Base-by-base conservation (phyloP, 1,284 basidiomycete species). In the Trichosporon sp. region DNA sequence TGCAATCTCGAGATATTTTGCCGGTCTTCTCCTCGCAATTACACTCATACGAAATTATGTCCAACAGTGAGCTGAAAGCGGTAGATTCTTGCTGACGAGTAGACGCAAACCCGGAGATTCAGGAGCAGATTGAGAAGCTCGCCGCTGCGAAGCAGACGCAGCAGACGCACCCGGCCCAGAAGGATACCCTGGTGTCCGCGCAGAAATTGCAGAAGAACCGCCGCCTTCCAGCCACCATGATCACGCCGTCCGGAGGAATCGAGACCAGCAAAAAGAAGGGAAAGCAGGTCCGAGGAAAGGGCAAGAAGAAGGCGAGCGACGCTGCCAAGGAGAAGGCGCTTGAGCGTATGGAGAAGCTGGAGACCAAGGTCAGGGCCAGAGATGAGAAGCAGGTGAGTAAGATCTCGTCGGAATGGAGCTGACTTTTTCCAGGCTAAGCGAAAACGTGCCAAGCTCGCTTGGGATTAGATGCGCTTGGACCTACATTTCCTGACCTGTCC, bases 161-260 rank as follows among this genome's bases (percentile, higher is more conserved):
- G 21, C 68, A 69, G 65, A 34, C 49, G 25, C 68, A 62, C 52
- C 68, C 60, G 8, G 65, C 65, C 9, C 65, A 69, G 59, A 40
- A 54, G 32, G 62, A 69, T 10, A 60, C 57, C 14, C 65, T 68
- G 13, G 70, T 66, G 9, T 66, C 70, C 23, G 72, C 77, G 1
- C 33, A 71, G 33, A 78, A 78, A 63, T 61, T 78, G 9, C 73
- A 75, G 44, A 76, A 76, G 60, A 77, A 78, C 68, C 63, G 71
- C 52, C 70, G 77, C 14, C 63, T 78, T 5, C 77, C 77, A 54
- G 77, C 77, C 14, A 78, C 77, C n/a, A 78, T 78, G 77, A 69
- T 78, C 49, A 74, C 71, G n/a, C 67, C 74, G 0, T 56, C 64
- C 5, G 74, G 77, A 9, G 49, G 65, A 3, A 65, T 78, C 29